Percentiles rank a stretch among this genome's conserved stretches.
These are phyloP conservation scores for Globisporangium iwayamae DNA, from an alignment of 352 stramenopile genomes.

Conservation along the genomic window DNA sequence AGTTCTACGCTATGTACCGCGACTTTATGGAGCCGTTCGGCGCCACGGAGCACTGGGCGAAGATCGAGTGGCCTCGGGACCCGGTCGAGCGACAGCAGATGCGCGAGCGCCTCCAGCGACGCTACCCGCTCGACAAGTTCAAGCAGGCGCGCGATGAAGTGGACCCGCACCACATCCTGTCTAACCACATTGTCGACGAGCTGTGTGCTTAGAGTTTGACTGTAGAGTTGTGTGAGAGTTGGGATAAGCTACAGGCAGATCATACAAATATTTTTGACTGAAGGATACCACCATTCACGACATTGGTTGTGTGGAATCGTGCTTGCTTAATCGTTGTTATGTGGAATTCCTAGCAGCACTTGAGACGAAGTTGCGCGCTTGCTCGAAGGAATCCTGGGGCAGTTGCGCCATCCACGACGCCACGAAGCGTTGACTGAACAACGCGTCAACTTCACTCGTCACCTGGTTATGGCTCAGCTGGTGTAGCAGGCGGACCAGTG, in stretches of 20 bases:
- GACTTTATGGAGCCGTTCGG: conserved; percentile 88
- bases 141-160: conserved; percentile 85
- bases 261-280: neutral
- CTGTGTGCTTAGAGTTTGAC: conserved; percentile 32
- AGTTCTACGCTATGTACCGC: conserved; percentile 90
- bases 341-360: conserved; percentile 2
- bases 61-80: conserved; percentile 90
- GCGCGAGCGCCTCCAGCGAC: conserved; percentile 57
- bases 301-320: neutral
- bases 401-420: conserved; percentile 34
- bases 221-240: neutral
- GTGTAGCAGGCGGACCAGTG: conserved; percentile 32
- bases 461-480: conserved; percentile 17
- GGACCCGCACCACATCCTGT: conserved; percentile 93
- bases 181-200: conserved; percentile 88
- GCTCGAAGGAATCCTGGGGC: conserved; percentile 19
- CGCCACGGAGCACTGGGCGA: conserved; percentile 95
- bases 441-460: conserved; percentile 8
- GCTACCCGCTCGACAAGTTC: conserved; percentile 90
- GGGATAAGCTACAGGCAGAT: neutral
- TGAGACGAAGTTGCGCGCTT: conserved; percentile 16
- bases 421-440: conserved; percentile 26
- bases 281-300: neutral
- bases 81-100: conserved; percentile 44
- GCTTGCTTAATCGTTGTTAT: neutral